phyloP scores from a whole-genome alignment of 192 early-diverging fungal species.

The Haplosporangium gracile region DNA sequence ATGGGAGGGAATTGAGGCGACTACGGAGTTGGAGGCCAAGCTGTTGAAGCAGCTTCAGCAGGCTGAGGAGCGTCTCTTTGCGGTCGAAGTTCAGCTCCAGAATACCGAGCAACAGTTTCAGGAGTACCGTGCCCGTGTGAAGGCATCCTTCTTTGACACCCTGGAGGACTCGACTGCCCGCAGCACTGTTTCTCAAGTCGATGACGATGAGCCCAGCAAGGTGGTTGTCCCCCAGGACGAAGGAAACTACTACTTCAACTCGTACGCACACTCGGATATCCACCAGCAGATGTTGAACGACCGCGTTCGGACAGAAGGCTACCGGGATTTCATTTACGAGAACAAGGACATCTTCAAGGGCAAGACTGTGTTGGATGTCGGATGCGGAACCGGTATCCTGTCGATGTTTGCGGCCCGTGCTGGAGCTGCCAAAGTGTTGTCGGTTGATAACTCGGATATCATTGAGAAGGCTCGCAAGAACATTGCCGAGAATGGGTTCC shows the following conservation, averaged over 20 bases:
- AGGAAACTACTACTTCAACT: constrained; percentile 97
- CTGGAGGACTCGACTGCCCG: constrained; percentile 32
- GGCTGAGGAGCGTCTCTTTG: constrained; percentile 67
- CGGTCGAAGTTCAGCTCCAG: constrained; percentile 64
- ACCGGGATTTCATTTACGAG: constrained; percentile 94
- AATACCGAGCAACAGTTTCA: constrained; percentile 71
- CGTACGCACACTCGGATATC: constrained; percentile 94
- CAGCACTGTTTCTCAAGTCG: constrained; percentile 18
- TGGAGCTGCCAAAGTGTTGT: constrained; percentile 73
- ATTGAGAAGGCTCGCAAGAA: constrained; percentile 95
- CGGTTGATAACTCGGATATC: constrained; percentile 96
- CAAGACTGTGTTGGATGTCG: constrained; percentile 99
- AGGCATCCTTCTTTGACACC: constrained; percentile 76
- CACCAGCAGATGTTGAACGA: constrained; percentile 68
- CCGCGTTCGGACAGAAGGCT: constrained; percentile 92
- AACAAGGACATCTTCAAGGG: constrained; percentile 97
- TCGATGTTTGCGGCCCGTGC: constrained; percentile 99
- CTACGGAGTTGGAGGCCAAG: constrained; percentile 67
- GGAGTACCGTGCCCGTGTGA: constrained; percentile 78
- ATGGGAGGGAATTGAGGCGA: constrained; percentile 39
- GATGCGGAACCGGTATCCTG: constrained; percentile 98
- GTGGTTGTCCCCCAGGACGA: constrained; percentile 45
- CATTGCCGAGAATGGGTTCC: constrained; percentile 94
- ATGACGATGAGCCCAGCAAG: neutral
- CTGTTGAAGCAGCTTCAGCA: constrained; percentile 66